Evolutionary conservation across 495 filamentous ascomycete species (phyloP), one percentile per base, ranked within the genome.

Genomic region (Aspergillus ellipticus): DNA sequence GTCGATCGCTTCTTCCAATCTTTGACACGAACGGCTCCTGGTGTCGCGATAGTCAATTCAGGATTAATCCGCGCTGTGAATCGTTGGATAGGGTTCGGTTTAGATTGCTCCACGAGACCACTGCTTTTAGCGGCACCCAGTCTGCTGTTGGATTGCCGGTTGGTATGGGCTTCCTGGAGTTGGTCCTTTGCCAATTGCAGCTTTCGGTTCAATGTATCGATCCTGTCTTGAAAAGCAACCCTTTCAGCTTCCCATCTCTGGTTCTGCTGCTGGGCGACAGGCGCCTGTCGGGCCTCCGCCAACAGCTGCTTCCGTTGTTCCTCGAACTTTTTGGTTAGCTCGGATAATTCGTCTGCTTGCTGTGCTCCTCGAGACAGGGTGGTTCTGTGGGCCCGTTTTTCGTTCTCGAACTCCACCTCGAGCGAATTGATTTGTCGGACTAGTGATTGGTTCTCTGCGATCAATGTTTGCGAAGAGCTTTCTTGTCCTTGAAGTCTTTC

Each of bases 381-480:
- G 49, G 85, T 83, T 53, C 88, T 82, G 20, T 82, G 75, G 2
- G 86, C 78, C 22, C 85, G 80, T 65, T 85, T 92, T 65, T 92
- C 87, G 46, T 86, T 85, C 53, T 89, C 89, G 8, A 96, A 77
- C 63, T 94, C 87, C 41, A 90, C 81, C 63, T 96, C 87, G 4
- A 93, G 63, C 4, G 85, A 82, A 62, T 76, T 86, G 35, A 96
- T 66, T 67, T 90, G 85, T 24, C 88, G 81, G 61, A 92, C 84
- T 13, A 96, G 68, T 15, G 85, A 79, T 16, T 90, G 69, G 59
- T 94, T 96, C 61, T 92, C 89, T 2, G 85, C 74, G 22, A 92
- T 74, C 6, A 87, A 67, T 6, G 78, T 75, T 59, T 90, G 85
- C 39, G 89, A 81, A n/a, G n/a, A n/a, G 15, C 78, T 72, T 20